These are phyloP conservation scores for Hypoxylon crocopeplum DNA, from an alignment of 495 filamentous ascomycete species.

Conservation along the genomic window DNA sequence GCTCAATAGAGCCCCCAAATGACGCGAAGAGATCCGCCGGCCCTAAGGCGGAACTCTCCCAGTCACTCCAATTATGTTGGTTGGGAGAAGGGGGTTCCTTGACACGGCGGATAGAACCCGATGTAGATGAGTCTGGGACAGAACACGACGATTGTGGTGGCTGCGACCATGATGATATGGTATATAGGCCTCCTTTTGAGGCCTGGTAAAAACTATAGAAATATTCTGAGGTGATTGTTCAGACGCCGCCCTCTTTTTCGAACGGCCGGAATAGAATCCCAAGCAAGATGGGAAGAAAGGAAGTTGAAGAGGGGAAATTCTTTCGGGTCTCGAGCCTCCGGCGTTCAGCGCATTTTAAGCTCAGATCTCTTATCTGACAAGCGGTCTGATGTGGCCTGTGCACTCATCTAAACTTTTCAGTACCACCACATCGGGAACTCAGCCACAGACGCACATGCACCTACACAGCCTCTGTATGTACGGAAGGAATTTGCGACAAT, in stretches of 20 bases:
- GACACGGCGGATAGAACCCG: slow-evolving; percentile 36
- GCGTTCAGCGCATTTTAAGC: slow-evolving; percentile 9
- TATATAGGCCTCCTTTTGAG: slow-evolving; percentile 36
- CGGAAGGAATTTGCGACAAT: too few relatives aligned
- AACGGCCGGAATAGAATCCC: slow-evolving; percentile 36
- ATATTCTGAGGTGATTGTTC: slow-evolving; percentile 29
- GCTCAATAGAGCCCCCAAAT: slow-evolving; percentile 30
- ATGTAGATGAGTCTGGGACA: slow-evolving; percentile 22
- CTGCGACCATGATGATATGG: slow-evolving; percentile 40
- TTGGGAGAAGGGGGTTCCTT: slow-evolving; percentile 19
- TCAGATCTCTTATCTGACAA: neutral
- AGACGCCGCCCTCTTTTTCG: slow-evolving; percentile 34
- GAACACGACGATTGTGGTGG: slow-evolving; percentile 9
- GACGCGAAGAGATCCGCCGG: slow-evolving; percentile 43
- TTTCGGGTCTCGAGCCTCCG: slow-evolving; percentile 1
- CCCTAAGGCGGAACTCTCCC: slow-evolving; percentile 40
- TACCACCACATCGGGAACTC: too few relatives aligned
- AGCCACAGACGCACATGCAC: too few relatives aligned
- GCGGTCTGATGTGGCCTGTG: too few relatives aligned
- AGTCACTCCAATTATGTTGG: slow-evolving; percentile 39
- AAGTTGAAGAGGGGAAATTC: slow-evolving; percentile 28
- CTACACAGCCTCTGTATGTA: too few relatives aligned
- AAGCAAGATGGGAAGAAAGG: slow-evolving; percentile 20
- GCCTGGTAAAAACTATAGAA: slow-evolving; percentile 35
- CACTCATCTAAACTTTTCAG: too few relatives aligned